Conservation (phyloP, 192 early-diverging fungal genomes). For the Gaertneriomyces sp. region DNA sequence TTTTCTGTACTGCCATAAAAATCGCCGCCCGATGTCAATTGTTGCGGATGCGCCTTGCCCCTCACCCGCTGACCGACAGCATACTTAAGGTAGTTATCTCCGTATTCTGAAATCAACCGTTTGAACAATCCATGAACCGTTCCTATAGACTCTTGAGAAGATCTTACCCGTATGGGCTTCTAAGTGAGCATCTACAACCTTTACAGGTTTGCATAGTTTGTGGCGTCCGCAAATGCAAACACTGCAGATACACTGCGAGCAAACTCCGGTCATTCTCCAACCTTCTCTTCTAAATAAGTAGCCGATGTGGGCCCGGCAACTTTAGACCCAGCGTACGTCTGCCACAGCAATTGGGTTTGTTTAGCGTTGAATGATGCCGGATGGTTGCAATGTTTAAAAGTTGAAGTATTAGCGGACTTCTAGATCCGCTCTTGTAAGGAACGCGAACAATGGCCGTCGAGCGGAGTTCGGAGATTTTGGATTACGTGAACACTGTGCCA, state of each 20-base stretch:
- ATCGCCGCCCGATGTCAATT: slow-evolving; percentile 43
- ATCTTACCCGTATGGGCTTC: slow-evolving; percentile 34
- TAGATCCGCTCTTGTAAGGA: no score
- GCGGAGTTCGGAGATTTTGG: no score
- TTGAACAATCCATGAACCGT: not conserved
- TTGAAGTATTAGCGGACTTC: no score
- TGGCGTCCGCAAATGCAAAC: slow-evolving; percentile 42
- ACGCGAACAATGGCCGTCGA: no score
- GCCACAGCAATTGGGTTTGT: no score
- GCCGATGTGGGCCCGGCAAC: no score
- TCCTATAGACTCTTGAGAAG: not conserved
- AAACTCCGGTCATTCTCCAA: no score
- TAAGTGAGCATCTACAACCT: slow-evolving; percentile 24
- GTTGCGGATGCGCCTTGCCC: slow-evolving; percentile 40
- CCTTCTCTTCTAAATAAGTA: no score
- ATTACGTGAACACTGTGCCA: no score
- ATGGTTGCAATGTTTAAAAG: no score
- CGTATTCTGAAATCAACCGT: slow-evolving; percentile 36
- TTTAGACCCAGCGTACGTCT: no score
- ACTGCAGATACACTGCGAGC: slow-evolving; percentile 27
- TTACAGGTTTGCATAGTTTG: slow-evolving; percentile 33
- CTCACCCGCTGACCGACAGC: slow-evolving; percentile 17
- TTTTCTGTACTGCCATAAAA: slow-evolving; percentile 44
- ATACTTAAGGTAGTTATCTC: slow-evolving; percentile 43
- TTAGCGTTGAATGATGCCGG: no score